Conservation (phyloP, 768 basidiomycete species). For the Antrodiella citrinella region DNA sequence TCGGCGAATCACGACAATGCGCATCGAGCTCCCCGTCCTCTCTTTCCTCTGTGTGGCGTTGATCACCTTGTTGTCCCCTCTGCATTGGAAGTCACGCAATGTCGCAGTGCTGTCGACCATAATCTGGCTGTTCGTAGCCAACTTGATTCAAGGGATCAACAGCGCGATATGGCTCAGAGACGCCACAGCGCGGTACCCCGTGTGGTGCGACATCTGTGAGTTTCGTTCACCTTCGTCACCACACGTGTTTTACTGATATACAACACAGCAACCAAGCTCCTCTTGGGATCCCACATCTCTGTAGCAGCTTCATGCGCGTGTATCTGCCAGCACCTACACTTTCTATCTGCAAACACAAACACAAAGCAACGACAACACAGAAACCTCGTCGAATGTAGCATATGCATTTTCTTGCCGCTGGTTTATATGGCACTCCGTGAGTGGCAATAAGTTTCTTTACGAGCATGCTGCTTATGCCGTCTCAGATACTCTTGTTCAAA, state of each 20-base stretch:
- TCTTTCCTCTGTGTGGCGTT: conserved; percentile 21
- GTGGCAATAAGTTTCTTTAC: conserved; percentile 8
- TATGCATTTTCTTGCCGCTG: conserved; percentile 20
- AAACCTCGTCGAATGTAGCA: conserved; percentile 12
- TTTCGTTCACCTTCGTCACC: too few species aligned
- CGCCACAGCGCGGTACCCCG: conserved; percentile 13
- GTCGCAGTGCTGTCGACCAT: conserved; percentile 22
- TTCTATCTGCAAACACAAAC: conserved; percentile 8
- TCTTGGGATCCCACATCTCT: conserved; percentile 13
- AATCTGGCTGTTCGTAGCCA: conserved; percentile 25
- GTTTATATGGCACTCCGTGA: conserved; percentile 26
- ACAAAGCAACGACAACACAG: conserved; percentile 7
- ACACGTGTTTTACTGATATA: background rate
- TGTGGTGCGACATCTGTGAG: conserved; percentile 33
- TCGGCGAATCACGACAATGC: background rate
- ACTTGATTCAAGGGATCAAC: conserved; percentile 29
- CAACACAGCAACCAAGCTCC: conserved; percentile 14
- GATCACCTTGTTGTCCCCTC: conserved; percentile 18
- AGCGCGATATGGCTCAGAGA: conserved; percentile 26
- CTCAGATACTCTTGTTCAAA: conserved; percentile 27
- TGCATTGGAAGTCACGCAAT: conserved; percentile 22
- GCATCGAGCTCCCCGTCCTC: conserved; percentile 18
- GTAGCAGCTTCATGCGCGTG: conserved; percentile 13
- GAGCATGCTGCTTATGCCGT: background rate
- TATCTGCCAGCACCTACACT: conserved; percentile 9